These are phyloP conservation scores for Favolaschia claudopus DNA, from an alignment of 768 basidiomycete genomes.

Conservation along the genomic window DNA sequence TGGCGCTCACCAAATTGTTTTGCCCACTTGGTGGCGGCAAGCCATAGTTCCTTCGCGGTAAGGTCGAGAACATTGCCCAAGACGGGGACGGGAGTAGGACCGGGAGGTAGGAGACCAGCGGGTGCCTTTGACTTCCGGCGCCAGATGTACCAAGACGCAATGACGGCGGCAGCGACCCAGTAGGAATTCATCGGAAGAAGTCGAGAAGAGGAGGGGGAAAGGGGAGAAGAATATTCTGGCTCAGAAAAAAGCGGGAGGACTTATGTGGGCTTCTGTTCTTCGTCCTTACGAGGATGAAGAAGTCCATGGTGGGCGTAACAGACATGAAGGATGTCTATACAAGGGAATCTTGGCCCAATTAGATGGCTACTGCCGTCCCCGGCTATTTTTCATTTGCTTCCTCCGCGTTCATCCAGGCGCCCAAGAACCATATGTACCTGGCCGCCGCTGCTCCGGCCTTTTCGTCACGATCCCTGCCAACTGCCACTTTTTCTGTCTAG, in stretches of 20 bases:
- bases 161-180: constrained; percentile 30
- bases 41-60: constrained; percentile 68
- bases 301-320: too few relatives aligned
- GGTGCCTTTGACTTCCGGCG: constrained; percentile 52
- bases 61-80: constrained; percentile 72
- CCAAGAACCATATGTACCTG: too few relatives aligned
- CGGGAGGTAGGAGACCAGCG: constrained; percentile 62
- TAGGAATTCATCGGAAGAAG: constrained; percentile 4
- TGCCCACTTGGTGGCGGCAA: constrained; percentile 67
- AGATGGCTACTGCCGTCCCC: too few relatives aligned
- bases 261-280: constrained; percentile 11
- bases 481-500: too few relatives aligned
- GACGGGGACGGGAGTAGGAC: constrained; percentile 70
- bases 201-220: not conserved
- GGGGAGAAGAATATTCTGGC: not conserved
- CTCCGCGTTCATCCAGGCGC: too few relatives aligned
- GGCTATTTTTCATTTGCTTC: too few relatives aligned
- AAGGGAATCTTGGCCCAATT: too few relatives aligned
- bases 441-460: too few relatives aligned
- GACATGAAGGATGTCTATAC: too few relatives aligned
- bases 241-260: constrained; percentile 8
- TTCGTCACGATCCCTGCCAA: too few relatives aligned
- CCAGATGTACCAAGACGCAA: constrained; percentile 49
- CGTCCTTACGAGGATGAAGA: constrained; percentile 6
- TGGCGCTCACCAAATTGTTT: constrained; percentile 62